Conservation (phyloP, 345 rosid genomes). For the Eucalyptus polyanthemos region DNA sequence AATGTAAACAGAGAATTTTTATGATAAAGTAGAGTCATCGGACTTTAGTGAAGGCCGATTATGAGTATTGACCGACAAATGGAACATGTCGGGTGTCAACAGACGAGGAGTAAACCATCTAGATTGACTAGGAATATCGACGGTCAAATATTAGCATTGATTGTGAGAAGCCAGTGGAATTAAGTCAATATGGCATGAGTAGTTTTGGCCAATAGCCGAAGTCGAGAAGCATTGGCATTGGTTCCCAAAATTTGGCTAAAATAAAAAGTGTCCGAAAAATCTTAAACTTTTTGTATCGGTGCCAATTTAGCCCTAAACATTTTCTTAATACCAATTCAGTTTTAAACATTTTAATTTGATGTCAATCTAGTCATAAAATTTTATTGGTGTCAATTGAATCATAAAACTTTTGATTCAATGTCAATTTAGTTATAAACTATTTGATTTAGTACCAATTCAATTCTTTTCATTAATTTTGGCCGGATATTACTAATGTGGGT, state of each 20-base stretch:
- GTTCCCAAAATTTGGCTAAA: not conserved
- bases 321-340: rapidly evolving
- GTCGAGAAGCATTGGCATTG: not conserved
- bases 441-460: rapidly evolving
- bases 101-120: rapidly evolving
- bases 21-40: not conserved
- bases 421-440: rapidly evolving
- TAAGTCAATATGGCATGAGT: not conserved
- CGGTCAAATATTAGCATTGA: not conserved
- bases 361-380: rapidly evolving
- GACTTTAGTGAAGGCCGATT: not conserved
- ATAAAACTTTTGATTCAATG: rapidly evolving
- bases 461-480: rapidly evolving
- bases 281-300: rapidly evolving
- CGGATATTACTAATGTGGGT: rapidly evolving
- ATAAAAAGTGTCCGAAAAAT: not conserved
- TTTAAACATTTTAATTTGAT: rapidly evolving
- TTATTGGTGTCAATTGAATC: too few species aligned
- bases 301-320: rapidly evolving
- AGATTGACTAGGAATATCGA: not conserved
- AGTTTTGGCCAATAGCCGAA: not conserved
- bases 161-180: not conserved
- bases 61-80: not conserved
- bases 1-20: conserved; percentile 2
- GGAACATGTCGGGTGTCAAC: not conserved